Evolutionary conservation across 2,329 filamentous ascomycete species (phyloP).

Genomic region (Aspergillus quadricinctus): DNA sequence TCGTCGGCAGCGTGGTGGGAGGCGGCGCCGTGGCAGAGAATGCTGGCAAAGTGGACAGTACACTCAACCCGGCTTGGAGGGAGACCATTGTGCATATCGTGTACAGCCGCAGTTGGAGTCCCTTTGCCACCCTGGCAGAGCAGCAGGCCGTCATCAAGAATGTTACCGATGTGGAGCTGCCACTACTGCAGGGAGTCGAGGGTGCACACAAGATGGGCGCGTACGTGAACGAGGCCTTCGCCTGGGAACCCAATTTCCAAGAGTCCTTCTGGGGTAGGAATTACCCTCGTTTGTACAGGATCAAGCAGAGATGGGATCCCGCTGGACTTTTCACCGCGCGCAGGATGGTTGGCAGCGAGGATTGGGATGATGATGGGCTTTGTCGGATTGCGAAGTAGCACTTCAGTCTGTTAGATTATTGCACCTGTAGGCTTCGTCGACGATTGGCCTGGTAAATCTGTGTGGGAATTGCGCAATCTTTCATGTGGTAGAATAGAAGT

Average conservation of each 20-base stretch:
- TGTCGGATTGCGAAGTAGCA: constrained; percentile 9
- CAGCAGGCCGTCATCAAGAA: constrained; percentile 35
- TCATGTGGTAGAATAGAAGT: no score
- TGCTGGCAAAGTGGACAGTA: constrained; percentile 37
- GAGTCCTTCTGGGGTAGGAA: constrained; percentile 38
- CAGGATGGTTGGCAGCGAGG: constrained; percentile 20
- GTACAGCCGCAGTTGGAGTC: constrained; percentile 22
- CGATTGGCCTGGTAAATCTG: no score
- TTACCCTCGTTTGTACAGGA: constrained; percentile 23
- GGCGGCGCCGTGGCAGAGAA: constrained; percentile 36
- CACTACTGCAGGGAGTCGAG: constrained; percentile 18
- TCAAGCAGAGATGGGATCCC: constrained; percentile 30
- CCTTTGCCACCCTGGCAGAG: constrained; percentile 21
- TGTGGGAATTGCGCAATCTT: neutral
- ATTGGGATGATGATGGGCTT: constrained; percentile 22
- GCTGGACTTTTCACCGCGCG: constrained; percentile 24
- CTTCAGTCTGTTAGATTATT: neutral
- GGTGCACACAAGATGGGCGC: constrained; percentile 23
- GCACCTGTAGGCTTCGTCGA: no score
- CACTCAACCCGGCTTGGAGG: constrained; percentile 40
- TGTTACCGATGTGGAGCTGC: constrained; percentile 26
- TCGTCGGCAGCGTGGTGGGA: constrained; percentile 29
- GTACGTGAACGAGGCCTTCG: constrained; percentile 39
- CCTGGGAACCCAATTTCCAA: constrained; percentile 38
- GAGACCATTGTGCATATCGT: constrained; percentile 40